Conservation (phyloP, 2,329 filamentous ascomycete genomes). For the Aspergillus costaricaensis region DNA sequence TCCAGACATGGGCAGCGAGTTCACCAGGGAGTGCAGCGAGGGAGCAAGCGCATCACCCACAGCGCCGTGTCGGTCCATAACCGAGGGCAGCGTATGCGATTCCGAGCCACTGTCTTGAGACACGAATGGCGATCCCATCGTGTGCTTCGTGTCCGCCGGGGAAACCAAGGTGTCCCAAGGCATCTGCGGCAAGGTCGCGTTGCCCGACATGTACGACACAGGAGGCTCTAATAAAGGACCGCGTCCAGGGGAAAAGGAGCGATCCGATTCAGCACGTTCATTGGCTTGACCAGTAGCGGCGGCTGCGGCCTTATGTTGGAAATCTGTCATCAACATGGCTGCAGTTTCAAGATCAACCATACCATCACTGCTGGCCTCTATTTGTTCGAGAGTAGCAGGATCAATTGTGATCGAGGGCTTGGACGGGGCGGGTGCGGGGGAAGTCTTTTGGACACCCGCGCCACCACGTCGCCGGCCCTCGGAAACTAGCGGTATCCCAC, state of each 20-base stretch:
- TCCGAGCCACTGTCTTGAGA: slow-evolving; percentile 62
- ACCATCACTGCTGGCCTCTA: slow-evolving; percentile 85
- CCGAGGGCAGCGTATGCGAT: slow-evolving; percentile 67
- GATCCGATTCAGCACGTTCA: slow-evolving; percentile 51
- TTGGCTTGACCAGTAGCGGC: slow-evolving; percentile 54
- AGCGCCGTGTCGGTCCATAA: slow-evolving; percentile 65
- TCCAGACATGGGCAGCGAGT: slow-evolving; percentile 68
- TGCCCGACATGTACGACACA: slow-evolving; percentile 73
- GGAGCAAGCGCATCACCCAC: slow-evolving; percentile 64
- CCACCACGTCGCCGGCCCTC: slow-evolving; percentile 75
- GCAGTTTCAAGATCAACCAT: slow-evolving; percentile 96
- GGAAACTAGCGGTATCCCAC: slow-evolving; percentile 87
- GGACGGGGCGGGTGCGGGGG: slow-evolving; percentile 54
- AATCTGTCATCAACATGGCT: slow-evolving; percentile 97
- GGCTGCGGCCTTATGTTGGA: slow-evolving; percentile 92
- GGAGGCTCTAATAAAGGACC: slow-evolving; percentile 74
- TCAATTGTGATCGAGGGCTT: slow-evolving; percentile 82
- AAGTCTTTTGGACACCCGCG: slow-evolving; percentile 41
- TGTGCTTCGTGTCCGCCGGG: slow-evolving; percentile 70
- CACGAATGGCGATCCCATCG: slow-evolving; percentile 66
- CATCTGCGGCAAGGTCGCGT: slow-evolving; percentile 80
- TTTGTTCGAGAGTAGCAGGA: slow-evolving; percentile 83
- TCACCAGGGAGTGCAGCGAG: slow-evolving; percentile 70
- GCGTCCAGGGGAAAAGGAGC: slow-evolving; percentile 72
- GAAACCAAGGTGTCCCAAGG: slow-evolving; percentile 90